phyloP scores from a whole-genome alignment of 2,329 filamentous ascomycete genomes.

The Cadophora sp. region DNA sequence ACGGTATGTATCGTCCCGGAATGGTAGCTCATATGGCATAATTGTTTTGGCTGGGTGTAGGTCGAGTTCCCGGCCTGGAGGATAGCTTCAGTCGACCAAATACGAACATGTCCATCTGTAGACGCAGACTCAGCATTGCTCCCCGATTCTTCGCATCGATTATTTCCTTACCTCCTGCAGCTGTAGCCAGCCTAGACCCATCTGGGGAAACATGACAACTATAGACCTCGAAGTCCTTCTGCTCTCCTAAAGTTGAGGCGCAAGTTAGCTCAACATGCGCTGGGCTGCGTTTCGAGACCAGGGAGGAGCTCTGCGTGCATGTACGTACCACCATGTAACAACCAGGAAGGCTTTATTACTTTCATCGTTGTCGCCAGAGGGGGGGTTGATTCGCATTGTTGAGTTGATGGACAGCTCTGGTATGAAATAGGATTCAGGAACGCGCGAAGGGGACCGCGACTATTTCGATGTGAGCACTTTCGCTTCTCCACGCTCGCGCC shows the following conservation, averaged over 20 bases:
- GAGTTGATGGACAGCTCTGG: slow-evolving; percentile 25
- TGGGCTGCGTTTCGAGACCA: slow-evolving; percentile 29
- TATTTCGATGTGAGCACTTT: slow-evolving; percentile 27
- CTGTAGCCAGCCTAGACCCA: slow-evolving; percentile 88
- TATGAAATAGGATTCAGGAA: slow-evolving; percentile 13
- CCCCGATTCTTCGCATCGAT: neutral
- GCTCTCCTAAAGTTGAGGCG: slow-evolving; percentile 69
- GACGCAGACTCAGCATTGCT: slow-evolving; percentile 34
- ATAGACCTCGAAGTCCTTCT: slow-evolving; percentile 98
- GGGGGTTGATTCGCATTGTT: slow-evolving; percentile 41
- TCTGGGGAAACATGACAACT: slow-evolving; percentile 97
- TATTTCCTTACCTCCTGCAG: slow-evolving; percentile 76
- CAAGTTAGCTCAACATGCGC: slow-evolving; percentile 35
- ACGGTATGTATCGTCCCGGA: slow-evolving; percentile 97
- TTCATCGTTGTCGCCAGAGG: slow-evolving; percentile 62
- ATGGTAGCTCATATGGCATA: slow-evolving; percentile 98
- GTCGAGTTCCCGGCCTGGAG: slow-evolving; percentile 76
- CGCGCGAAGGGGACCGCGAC: slow-evolving; percentile 32
- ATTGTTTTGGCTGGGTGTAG: slow-evolving; percentile 83
- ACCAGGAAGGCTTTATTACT: slow-evolving; percentile 94
- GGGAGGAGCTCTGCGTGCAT: slow-evolving; percentile 13
- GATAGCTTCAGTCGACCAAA: slow-evolving; percentile 97
- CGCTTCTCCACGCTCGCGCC: slow-evolving; percentile 22
- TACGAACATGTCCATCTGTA: slow-evolving; percentile 90
- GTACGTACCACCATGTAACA: slow-evolving; percentile 82